Base-by-base conservation (phyloP, 805 yeast genomes). In the Kodamaea fukazawae region DNA sequence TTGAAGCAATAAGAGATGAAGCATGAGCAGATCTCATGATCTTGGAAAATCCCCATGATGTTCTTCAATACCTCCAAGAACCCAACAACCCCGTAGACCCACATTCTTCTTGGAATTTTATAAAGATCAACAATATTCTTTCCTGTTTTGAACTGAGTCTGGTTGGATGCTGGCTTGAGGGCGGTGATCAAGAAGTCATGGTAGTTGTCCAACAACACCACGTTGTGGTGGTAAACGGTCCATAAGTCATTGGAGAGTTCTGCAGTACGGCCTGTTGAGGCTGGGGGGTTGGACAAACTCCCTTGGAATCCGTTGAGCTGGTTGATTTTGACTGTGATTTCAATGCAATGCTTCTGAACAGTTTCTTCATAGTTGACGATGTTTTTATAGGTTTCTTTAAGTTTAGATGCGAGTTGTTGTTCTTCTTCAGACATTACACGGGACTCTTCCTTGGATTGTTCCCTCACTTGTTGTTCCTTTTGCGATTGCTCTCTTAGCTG, bases 51-150 rank as follows among this genome's bases (percentile, higher is more conserved):
- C 13, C 83, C 80, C 44, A 80, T 78, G 34, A 84, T 83, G 57
- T 83, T 84, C 55, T 84, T 84, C 52, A 84, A 63, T 5, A 84
- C 88, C 56, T 84, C 93, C 36, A 84, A 61, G 50, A 85, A 83
- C 13, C 90, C 86, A 11, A 85, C 90, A 10, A 86, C 79, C 17
- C 95, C 95, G 57, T 85, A 85, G 7, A 86, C 90, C 93, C 93
- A 86, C 69, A 86, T 70, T 50, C 93, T 67, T 51, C 91, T 70
- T 26, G 86, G 86, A 31, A 86, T 83, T 57, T 88, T 79, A 57
- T 86, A 85, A 29, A 83, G 76, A 47, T 82, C 83, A 6, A 86
- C 86, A 34, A 86, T 78, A 48, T 84, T 86, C 54, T 79, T 80
- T 2, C 93, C 93, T 2, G 89, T 79, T 54, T 79, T 81, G 25